Conservation (phyloP, 495 filamentous ascomycete genomes). For the Tuber magnatum region DNA sequence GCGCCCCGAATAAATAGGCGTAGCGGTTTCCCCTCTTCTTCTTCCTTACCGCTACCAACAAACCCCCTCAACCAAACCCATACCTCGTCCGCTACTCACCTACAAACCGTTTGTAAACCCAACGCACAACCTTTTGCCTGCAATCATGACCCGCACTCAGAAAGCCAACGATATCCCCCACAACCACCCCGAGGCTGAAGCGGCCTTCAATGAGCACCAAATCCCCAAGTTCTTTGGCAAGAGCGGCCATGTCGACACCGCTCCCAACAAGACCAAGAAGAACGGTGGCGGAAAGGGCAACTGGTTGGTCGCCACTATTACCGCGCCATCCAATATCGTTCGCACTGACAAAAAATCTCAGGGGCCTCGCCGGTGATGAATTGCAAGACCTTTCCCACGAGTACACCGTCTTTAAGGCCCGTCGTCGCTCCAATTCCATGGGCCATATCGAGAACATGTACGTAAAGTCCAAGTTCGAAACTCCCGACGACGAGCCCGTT, state of each 20-base stretch:
- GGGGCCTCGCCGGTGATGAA: slow-evolving; percentile 80
- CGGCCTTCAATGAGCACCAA: slow-evolving; percentile 57
- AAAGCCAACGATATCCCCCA: slow-evolving; percentile 88
- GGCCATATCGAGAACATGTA: slow-evolving; percentile 54
- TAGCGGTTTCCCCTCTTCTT: slow-evolving; percentile 4
- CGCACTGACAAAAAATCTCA: slow-evolving; percentile 21
- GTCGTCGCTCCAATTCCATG: slow-evolving; percentile 88
- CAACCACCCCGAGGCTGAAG: slow-evolving; percentile 56
- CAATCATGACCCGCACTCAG: slow-evolving; percentile 85
- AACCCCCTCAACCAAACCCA: slow-evolving; percentile 9
- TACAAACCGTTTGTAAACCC: slow-evolving; percentile 16
- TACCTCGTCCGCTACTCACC: slow-evolving; percentile 17
- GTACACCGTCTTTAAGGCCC: slow-evolving; percentile 75
- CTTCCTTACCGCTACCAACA: slow-evolving; percentile 19
- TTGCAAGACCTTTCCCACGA: slow-evolving; percentile 57
- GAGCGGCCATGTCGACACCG: slow-evolving; percentile 66
- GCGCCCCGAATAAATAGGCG: not conserved
- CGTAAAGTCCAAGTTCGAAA: slow-evolving; percentile 83
- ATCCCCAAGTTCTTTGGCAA: slow-evolving; percentile 90
- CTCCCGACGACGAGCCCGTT: slow-evolving; percentile 72
- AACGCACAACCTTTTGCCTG: slow-evolving; percentile 7
- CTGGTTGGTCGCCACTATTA: slow-evolving; percentile 56
- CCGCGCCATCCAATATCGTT: not conserved
- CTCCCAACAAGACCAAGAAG: slow-evolving; percentile 94
- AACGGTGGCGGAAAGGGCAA: slow-evolving; percentile 88